Evolutionary conservation across 371 early-diverging fungal genomes (phyloP), one percentile per base, ranked within the genome.

Genomic region (Enterospora canceri): DNA sequence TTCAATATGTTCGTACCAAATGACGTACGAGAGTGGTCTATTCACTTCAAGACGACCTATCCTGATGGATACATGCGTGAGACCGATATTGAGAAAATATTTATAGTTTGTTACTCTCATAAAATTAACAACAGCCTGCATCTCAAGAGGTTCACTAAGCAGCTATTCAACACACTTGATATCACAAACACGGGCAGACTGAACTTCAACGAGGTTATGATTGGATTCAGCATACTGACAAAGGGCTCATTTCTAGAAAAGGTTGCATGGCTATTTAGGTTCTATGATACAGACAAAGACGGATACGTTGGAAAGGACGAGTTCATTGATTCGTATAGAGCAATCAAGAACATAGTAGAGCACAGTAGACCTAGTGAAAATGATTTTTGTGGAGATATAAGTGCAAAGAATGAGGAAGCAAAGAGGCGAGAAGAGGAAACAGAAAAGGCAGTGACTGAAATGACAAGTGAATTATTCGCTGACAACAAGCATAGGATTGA

Each of bases 261-360:
- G 48, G 23, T 75, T 3, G 46, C 73, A 46, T 77, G 78, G 78
- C 68, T 77, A 4, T 77, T 72, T 56, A 64, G 78, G 55, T 75
- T 77, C 34, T 77, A 77, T 69, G 78, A 77, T 58, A 58, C 30
- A 24, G 75, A 77, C 56, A 66, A 60, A 23, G 75, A 77, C 40
- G 78, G 78, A 0, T 50, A 74, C 1, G 65, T 77, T 18, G 57
- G 63, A 3, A 71, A 69, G 31, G 33, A 65, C 18, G 75, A 77
- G 24, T 69, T 75, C n/a, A 23, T 4, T 8, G n/a, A 40, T 8
- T 8, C 12, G n/a, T 40, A 40, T 40, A 12, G 8, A 12, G n/a
- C 8, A 12, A 40, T 40, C 8, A 12, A 8, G 40, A 40, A 40
- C 8, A 40, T 40, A 40, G n/a, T 40, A n/a, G 40, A 40, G n/a